phyloP scores from a whole-genome alignment of 2,329 filamentous ascomycete species.

The Fusarium compactum region DNA sequence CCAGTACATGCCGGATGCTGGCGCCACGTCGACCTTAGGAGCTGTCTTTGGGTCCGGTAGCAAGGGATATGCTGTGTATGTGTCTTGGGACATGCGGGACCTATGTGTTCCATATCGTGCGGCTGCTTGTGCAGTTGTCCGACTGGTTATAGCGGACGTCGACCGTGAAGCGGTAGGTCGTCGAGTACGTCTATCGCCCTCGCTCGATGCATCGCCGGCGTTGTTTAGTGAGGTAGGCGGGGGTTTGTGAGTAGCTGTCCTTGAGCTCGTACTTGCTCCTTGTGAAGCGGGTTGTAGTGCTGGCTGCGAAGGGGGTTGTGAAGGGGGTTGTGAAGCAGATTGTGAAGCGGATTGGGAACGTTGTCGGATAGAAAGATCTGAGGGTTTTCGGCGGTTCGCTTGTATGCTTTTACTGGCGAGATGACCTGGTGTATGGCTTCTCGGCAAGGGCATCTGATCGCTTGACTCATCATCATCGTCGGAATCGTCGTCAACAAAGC shows the following conservation, averaged over 20 bases:
- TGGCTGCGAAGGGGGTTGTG: slow-evolving; percentile 58
- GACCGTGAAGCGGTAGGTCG: slow-evolving; percentile 63
- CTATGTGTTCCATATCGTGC: slow-evolving; percentile 29
- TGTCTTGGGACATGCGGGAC: slow-evolving; percentile 52
- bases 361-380: slow-evolving; percentile 66
- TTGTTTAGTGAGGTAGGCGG: slow-evolving; percentile 43
- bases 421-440: slow-evolving; percentile 73
- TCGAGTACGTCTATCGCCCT: slow-evolving; percentile 46
- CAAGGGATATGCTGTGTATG: slow-evolving; percentile 66
- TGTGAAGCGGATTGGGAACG: slow-evolving; percentile 65
- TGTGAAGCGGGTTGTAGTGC: slow-evolving; percentile 52
- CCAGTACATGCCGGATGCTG: slow-evolving; percentile 80
- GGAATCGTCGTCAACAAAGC: slow-evolving; percentile 54
- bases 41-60: slow-evolving; percentile 67
- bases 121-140: slow-evolving; percentile 41
- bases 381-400: slow-evolving; percentile 62
- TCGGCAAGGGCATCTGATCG: slow-evolving; percentile 57
- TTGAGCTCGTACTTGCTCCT: slow-evolving; percentile 46
- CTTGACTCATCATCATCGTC: slow-evolving; percentile 53
- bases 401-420: slow-evolving; percentile 68
- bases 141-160: slow-evolving; percentile 64
- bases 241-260: slow-evolving; percentile 43
- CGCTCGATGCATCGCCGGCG: slow-evolving; percentile 44
- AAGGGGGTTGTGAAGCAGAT: slow-evolving; percentile 44
- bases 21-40: slow-evolving; percentile 71